Evolutionary conservation across 352 stramenopile species (phyloP).

Genomic region (Thalassiosira livingstoniorum): DNA sequence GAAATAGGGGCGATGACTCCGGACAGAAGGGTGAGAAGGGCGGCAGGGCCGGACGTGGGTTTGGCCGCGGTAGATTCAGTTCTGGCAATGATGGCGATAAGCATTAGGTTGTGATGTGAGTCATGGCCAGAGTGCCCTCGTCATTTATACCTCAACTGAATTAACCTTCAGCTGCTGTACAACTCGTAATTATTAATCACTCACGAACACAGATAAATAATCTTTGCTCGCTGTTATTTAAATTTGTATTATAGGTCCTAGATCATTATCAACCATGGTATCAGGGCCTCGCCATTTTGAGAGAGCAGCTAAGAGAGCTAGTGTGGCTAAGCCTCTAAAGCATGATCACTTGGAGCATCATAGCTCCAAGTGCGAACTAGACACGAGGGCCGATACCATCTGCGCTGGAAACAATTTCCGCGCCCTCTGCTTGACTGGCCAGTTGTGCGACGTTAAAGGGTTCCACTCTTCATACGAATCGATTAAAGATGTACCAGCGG

Average conservation of each 20-base stretch:
- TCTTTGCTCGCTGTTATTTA: too few species aligned
- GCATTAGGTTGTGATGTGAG: too few species aligned
- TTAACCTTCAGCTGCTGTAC: too few species aligned
- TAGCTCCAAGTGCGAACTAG: slow-evolving; percentile 26
- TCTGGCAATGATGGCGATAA: too few species aligned
- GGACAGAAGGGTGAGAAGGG: background rate
- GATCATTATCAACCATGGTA: background rate
- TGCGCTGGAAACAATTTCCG: slow-evolving; percentile 29
- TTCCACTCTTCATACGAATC: slow-evolving; percentile 26
- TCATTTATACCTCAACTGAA: too few species aligned
- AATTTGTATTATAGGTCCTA: background rate
- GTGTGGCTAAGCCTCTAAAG: too few species aligned
- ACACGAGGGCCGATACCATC: slow-evolving; percentile 40
- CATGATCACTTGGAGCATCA: background rate
- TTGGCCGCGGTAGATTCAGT: slow-evolving; percentile 20
- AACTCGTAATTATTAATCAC: too few species aligned
- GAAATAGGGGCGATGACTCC: too few species aligned
- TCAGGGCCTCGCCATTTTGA: slow-evolving; percentile 3
- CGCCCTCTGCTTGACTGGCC: slow-evolving; percentile 12
- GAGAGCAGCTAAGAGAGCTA: background rate
- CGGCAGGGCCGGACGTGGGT: slow-evolving; percentile 1
- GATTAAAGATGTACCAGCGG: slow-evolving; percentile 29
- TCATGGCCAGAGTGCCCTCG: too few species aligned
- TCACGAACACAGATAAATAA: too few species aligned
- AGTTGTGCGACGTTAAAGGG: slow-evolving; percentile 20